Base-by-base conservation (phyloP, 495 filamentous ascomycete genomes). In the Immersiella caudata region DNA sequence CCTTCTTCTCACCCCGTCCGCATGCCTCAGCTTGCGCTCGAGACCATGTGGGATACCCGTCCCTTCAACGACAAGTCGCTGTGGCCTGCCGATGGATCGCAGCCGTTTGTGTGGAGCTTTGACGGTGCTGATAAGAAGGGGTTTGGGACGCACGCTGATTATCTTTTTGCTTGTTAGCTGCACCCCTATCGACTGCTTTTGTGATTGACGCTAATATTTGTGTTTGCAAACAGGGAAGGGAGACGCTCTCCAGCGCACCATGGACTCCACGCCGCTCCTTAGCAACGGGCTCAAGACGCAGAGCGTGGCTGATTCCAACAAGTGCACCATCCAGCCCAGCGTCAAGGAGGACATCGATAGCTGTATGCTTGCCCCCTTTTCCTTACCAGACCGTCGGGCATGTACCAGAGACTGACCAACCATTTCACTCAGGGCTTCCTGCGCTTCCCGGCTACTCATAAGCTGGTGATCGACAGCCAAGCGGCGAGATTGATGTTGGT, bases 21-120 rank as follows among this genome's bases (percentile, higher is more conserved):
- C 8, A 76, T 80, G 20, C 78, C 78, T 1, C 76, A 79, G 70
- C 55, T 80, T 0, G 76, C 79, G 12, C 78, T 76, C 64, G 79
- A 80, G 67, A 79, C 88, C 55, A 68, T 78, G 52, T 78, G 76
- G 78, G 73, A 77, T 29, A 80, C 79, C 6, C 70, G 71, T 11
- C 65, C 68, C 29, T 80, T 79, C 59, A 80, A 81, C 63, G 73
- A 81, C 70, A 67, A 62, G 60, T 62, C 60, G 20, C 33, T 76
- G 35, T 83, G 82, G 81, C 80, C 81, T 22, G 73, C 75, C 56
- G 79, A 81, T 57, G 79, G 78, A 60, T 74, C 66, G 55, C 80
- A 83, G 68, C 82, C 81, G 21, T 83, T 84, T 69, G 78, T 83
- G 26, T 84, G 63, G 63, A 62, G 60, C 36, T 50, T 36, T 24